Evolutionary conservation across 169 alveolate species (phyloP), one percentile per base, ranked within the genome.

Genomic region (Plasmodium ovale): DNA sequence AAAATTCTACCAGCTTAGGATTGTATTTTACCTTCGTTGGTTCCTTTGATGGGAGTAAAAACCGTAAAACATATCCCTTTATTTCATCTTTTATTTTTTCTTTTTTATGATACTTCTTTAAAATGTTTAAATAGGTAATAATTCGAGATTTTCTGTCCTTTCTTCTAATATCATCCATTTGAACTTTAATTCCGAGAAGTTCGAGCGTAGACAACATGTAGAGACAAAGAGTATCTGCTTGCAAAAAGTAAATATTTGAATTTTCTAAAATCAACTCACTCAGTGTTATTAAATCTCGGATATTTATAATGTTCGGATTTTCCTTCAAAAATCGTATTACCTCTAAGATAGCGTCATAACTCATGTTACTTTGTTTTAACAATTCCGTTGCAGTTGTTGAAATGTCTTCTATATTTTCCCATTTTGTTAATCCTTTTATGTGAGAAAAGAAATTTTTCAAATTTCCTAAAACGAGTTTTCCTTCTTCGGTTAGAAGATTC

Each of bases 291-390:
- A 77, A 42, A n/a, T 77, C 88, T 35, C 62, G 16, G 7, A 77
- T 23, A 47, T 64, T 42, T 1, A 77, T 23, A 25, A 37, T 9
- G 4, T 62, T 42, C 9, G 73, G 73, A 16, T 29, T 77, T 21
- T 16, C 9, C 37, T 77, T 16, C 37, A 77, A 23, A 77, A 42
- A 60, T 77, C 62, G 59, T 21, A 77, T 49, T n/a, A 77, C 39
- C 27, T 77, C 88, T 29, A 77, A 27, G 25, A 77, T 60, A 21
- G 88, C 35, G 5, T 29, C 65, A 35, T 77, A 77, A 47, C 37
- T 77, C 33, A 77, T 1, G 7, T 33, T 33, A 3, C 37, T 27
- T 25, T 60, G 14, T 42, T 51, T 77, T 44, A 77, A 51, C 51
- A 29, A 47, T 0, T 59, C 68, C 1, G 47, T 21, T n/a, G 54